These are phyloP conservation scores for Citrullus mucosospermus DNA, from an alignment of 306 rosid species.

Conservation along the genomic window DNA sequence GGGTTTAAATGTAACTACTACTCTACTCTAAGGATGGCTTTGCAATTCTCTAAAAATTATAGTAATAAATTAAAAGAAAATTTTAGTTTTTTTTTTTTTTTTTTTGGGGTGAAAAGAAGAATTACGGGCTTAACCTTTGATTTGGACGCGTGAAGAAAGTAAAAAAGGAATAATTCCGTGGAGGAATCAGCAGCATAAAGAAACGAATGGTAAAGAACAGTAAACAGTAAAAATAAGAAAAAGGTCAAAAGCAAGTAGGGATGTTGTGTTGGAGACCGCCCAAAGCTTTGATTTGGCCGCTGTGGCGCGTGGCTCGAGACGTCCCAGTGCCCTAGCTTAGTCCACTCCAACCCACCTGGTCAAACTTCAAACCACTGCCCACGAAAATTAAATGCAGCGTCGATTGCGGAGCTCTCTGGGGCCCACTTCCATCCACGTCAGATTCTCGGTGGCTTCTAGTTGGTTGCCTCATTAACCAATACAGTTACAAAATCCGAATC, in stretches of 20 bases:
- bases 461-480: not conserved
- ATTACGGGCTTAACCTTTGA: too few relatives aligned
- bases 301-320: conserved; percentile 55
- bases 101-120: too few relatives aligned
- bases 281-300: not conserved
- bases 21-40: too few relatives aligned
- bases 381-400: conserved; percentile 28
- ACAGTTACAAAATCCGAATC: not conserved
- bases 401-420: conserved; percentile 39
- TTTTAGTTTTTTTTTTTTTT: too few relatives aligned
- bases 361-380: conserved; percentile 13
- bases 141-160: too few relatives aligned
- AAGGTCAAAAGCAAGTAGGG: not conserved
- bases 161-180: not conserved
- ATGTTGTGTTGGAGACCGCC: not conserved
- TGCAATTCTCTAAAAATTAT: too few relatives aligned
- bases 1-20: too few relatives aligned
- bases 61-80: too few relatives aligned
- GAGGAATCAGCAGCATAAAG: not conserved
- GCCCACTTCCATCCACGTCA: conserved; percentile 25
- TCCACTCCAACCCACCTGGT: conserved; percentile 14
- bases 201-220: not conserved
- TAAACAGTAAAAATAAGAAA: not conserved
- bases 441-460: conserved; percentile 12
- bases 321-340: not conserved